Evolutionary conservation across 2,329 filamentous ascomycete species (phyloP).

Genomic region (Keithomyces neogunnii): DNA sequence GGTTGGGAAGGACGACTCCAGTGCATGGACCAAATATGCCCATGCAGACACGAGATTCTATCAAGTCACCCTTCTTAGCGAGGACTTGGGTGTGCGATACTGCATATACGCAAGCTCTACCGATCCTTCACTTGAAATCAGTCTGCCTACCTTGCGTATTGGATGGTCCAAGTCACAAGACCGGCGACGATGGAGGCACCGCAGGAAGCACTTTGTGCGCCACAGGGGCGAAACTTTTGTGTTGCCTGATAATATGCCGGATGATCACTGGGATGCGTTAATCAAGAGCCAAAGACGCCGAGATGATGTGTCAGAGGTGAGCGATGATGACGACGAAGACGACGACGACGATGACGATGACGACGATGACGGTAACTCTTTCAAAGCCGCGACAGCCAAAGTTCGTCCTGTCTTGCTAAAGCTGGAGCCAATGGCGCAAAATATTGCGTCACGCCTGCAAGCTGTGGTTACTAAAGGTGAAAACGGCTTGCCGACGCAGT

Average conservation of each 20-base stretch:
- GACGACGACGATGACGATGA: neutral
- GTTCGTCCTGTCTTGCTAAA: slow-evolving; percentile 12
- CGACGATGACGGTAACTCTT: neutral
- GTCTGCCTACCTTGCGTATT: slow-evolving; percentile 18
- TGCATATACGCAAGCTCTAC: slow-evolving; percentile 23
- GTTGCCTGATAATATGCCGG: slow-evolving; percentile 26
- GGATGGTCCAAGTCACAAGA: slow-evolving; percentile 17
- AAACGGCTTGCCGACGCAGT: slow-evolving; percentile 16
- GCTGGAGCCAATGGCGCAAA: slow-evolving; percentile 13
- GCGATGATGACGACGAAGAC: too few relatives aligned
- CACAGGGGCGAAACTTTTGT: slow-evolving; percentile 24
- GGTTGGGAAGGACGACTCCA: slow-evolving; percentile 6
- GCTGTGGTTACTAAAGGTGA: slow-evolving; percentile 9
- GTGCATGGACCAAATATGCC: slow-evolving; percentile 22
- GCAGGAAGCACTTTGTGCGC: slow-evolving; percentile 18
- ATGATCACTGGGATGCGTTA: slow-evolving; percentile 15
- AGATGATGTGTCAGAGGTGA: too few relatives aligned
- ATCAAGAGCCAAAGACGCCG: neutral
- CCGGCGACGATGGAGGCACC: slow-evolving; percentile 18
- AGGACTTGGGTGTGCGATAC: slow-evolving; percentile 34
- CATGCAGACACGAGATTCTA: slow-evolving; percentile 32
- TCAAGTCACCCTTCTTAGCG: slow-evolving; percentile 34
- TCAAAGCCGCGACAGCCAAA: slow-evolving; percentile 1
- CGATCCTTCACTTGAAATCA: slow-evolving; percentile 16
- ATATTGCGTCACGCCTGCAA: slow-evolving; percentile 13